Evolutionary conservation across 306 rosid species (phyloP), one percentile per base, ranked within the genome.

Genomic region (Acacia acuminata): DNA sequence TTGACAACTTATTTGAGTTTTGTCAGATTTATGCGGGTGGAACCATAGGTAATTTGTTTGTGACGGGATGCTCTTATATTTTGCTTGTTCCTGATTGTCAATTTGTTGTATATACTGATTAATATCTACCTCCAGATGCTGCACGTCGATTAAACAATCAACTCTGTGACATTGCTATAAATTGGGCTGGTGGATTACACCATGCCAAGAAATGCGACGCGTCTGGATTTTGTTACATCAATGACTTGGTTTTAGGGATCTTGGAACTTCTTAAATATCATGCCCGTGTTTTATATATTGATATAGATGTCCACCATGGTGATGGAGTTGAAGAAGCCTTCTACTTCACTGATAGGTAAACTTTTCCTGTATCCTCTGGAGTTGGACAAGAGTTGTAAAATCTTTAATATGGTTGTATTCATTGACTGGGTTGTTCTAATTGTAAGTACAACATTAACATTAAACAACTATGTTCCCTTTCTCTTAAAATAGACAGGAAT

Each of bases 271-370:
- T 96, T 53, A 96, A 96, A 86, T 81, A 90, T 82, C 99, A 96
- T 84, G 84, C 99, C 48, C 98, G 99, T n/a, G 98, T 96, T 82
- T 85, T 96, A 70, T 96, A 96, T 79, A 91, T 96, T 81, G 99
- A 96, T 85, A 96, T 96, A 83, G 99, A 96, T 58, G 99, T 96
- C 83, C 99, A 96, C 89, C 99, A 96, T 67, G 99, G 99, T 71
- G 99, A 96, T 89, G 99, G 99, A 20, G 99, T 96, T 9, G 99
- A 96, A 88, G 99, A 96, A 92, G 98, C 99, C 50, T 96, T 96
- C 88, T 96, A 92, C 80, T 94, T 92, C 86, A 96, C 99, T 79
- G 98, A 96, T 87, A 93, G 99, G 99, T 96, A 75, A 42, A 58
- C 65, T n/a, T 79, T 83, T 79, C 53, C 73, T 45, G 47, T 73